Evolutionary conservation across 345 rosid species (phyloP), one percentile per base, ranked within the genome.

Genomic region (Arabidopsis thaliana): DNA sequence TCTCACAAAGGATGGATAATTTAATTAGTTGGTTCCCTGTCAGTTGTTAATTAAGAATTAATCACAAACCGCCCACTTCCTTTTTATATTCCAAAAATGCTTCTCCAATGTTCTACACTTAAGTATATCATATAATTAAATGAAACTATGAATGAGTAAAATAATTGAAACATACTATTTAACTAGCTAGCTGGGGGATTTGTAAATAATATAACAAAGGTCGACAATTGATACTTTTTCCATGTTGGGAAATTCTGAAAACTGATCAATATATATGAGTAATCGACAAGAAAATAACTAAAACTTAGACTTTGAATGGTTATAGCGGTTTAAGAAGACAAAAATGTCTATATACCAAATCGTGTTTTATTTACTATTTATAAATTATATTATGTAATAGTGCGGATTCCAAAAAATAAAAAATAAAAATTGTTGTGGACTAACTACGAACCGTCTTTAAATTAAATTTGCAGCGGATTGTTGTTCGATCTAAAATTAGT

Each of bases 101-200:
- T 67, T 75, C 79, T 67, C 74, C 48, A 75, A 67, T 67, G 73
- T 67, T 76, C 79, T 76, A 76, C 58, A 68, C 70, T 76, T 24
- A 1, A 14, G 50, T 68, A 67, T 49, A 67, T 58, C 44, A 74
- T 65, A 44, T 30, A 25, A 25, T 48, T 46, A 11, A 25, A 10
- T 4, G 10, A 63, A 63, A 13, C 56, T 14, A 59, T 24, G 2
- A 10, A 37, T 1, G 65, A 8, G 2, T 20, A 36, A 20, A 44
- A 24, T 51, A 9, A n/a, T 24, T 9, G 16, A 34, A 32, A 45
- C 45, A 33, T 46, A n/a, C 22, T 38, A 12, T 24, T 33, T 58
- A 14, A 22, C 13, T 8, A 20, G 7, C 44, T 52, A 25, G 12
- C 55, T 52, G 30, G 45, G 42, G 44, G 20, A 16, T 41, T 72